Evolutionary conservation across 805 yeast genomes (phyloP).

Genomic region (Metschnikowia colocasiae): DNA sequence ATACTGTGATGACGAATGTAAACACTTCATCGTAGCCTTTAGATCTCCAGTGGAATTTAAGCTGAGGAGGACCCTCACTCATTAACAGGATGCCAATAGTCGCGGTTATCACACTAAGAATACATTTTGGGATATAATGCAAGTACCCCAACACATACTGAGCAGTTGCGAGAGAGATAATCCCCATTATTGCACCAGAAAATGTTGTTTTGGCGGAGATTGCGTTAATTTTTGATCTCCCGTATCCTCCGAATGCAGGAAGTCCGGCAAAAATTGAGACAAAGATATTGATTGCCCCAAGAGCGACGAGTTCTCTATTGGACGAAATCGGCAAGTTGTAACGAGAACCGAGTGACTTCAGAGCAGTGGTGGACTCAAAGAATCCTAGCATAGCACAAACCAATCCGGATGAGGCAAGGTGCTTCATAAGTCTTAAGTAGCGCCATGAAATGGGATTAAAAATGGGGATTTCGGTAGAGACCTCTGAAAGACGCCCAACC

Average conservation of each 20-base stretch:
- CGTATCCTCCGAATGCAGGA: conserved; percentile 96
- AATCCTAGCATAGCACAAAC: conserved; percentile 84
- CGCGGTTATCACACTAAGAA: conserved; percentile 74
- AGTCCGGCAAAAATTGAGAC: conserved; percentile 66
- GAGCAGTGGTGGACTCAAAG: conserved; percentile 90
- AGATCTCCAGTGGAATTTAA: conserved; percentile 67
- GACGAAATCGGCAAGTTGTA: conserved; percentile 72
- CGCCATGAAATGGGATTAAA: conserved; percentile 54
- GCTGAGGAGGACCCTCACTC: conserved; percentile 59
- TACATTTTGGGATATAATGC: conserved; percentile 73
- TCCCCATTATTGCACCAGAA: conserved; percentile 82
- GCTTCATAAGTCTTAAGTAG: conserved; percentile 47
- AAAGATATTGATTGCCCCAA: conserved; percentile 70
- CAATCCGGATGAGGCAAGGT: conserved; percentile 65
- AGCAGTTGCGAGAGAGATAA: conserved; percentile 63
- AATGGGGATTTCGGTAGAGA: conserved; percentile 44
- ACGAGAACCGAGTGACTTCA: conserved; percentile 76
- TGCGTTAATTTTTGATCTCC: conserved; percentile 85
- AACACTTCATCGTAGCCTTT: conserved; percentile 74
- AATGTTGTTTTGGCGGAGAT: conserved; percentile 78
- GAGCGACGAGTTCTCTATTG: conserved; percentile 86
- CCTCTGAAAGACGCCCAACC: conserved; percentile 59
- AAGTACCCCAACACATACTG: conserved; percentile 57
- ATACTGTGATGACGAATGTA: conserved; percentile 61
- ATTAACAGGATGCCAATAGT: conserved; percentile 61